Conservation (phyloP, 805 yeast species). For the Starmerella vaccinii region DNA sequence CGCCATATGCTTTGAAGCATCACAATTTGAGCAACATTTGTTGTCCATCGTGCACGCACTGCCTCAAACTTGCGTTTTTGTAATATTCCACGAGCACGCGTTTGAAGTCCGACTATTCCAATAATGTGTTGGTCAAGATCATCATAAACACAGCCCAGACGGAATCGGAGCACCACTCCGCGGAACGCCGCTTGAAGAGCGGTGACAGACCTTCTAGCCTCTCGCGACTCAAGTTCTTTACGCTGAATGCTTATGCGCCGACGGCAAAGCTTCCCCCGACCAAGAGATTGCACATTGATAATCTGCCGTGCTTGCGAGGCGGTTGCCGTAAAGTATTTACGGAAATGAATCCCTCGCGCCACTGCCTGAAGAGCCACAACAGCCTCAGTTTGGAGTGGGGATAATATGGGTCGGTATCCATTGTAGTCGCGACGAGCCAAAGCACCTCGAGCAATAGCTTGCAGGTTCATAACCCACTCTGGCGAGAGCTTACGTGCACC, state of each 20-base stretch:
- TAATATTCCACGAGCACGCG: constrained; percentile 29
- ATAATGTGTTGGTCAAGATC: constrained; percentile 31
- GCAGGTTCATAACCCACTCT: constrained; percentile 13
- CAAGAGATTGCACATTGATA: constrained; percentile 41
- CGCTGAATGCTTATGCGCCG: constrained; percentile 5
- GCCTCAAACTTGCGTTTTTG: constrained; percentile 24
- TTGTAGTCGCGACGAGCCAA: constrained; percentile 19
- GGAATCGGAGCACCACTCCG: constrained; percentile 32
- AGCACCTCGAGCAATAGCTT: constrained; percentile 21
- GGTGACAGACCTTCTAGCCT: constrained; percentile 16
- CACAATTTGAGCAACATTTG: constrained; percentile 50
- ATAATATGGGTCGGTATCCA: neutral
- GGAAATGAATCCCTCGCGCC: constrained; percentile 40
- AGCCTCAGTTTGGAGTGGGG: constrained; percentile 24
- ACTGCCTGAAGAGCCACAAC: constrained; percentile 43
- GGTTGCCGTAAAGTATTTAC: constrained; percentile 27
- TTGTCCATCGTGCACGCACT: constrained; percentile 41
- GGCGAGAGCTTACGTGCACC: neutral
- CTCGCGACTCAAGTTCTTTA: constrained; percentile 4
- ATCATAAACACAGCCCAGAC: constrained; percentile 27
- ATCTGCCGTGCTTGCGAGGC: constrained; percentile 8
- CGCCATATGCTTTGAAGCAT: constrained; percentile 66
- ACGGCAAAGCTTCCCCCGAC: constrained; percentile 39
- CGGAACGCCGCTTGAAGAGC: constrained; percentile 33
- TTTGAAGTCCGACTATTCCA: constrained; percentile 30